Conservation (phyloP, 78 protist species). For the Monosiga brevicollis region DNA sequence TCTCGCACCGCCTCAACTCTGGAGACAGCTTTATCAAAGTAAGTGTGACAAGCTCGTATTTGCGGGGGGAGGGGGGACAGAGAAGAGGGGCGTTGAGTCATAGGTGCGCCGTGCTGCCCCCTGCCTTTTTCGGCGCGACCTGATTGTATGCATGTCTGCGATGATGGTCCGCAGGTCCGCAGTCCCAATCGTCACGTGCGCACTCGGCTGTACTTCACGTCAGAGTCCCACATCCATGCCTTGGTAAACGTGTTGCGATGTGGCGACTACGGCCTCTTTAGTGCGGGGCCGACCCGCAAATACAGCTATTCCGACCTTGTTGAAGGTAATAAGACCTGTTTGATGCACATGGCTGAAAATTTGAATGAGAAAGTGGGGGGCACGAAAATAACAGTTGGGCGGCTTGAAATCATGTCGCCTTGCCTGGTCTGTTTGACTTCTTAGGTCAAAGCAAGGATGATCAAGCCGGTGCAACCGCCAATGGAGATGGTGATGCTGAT, state of each 20-base stretch:
- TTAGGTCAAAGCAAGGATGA: too few species aligned
- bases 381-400: too few species aligned
- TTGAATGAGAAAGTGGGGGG: neutral
- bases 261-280: neutral
- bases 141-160: neutral
- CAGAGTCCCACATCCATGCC: slow-evolving; percentile 57
- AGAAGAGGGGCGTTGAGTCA: too few species aligned
- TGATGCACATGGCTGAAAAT: neutral
- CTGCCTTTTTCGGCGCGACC: too few species aligned
- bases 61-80: too few species aligned
- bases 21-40: neutral
- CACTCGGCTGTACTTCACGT: slow-evolving; percentile 62
- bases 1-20: slow-evolving; percentile 21
- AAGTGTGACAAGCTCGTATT: too few species aligned
- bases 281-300: neutral
- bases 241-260: slow-evolving; percentile 32
- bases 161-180: neutral
- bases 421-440: too few species aligned
- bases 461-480: too few species aligned
- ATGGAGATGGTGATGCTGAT: too few species aligned
- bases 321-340: neutral
- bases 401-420: too few species aligned
- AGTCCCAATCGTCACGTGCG: slow-evolving; percentile 26
- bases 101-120: too few species aligned
- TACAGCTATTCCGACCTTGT: neutral